Evolutionary conservation across 2,329 filamentous ascomycete genomes (phyloP), one percentile per base, ranked within the genome.

Genomic region (Thyridium curvatum): DNA sequence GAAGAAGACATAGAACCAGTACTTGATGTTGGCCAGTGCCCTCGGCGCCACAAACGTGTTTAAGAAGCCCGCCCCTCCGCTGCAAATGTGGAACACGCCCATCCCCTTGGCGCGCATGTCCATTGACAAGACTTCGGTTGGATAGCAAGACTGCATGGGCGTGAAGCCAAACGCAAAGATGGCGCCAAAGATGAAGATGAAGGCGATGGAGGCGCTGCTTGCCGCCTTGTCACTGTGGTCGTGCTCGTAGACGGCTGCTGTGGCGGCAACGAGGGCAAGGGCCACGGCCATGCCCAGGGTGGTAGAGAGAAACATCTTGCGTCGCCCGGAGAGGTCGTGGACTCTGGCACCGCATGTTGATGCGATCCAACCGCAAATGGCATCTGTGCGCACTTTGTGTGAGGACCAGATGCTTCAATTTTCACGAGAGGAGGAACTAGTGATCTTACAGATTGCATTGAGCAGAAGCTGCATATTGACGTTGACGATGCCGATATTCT

Each of bases 1-100:
- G 59, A 82, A 83, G 61, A 81, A 79, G 34, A 81, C 66, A 68
- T 79, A 82, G 41, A 83, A 74, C 58, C 89, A 75, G 58, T 82
- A 71, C 74, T 77, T 82, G 57, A 80, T 71, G 38, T 68, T 60
- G 14, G 72, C 72, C 34, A 82, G 60, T 39, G 71, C 66, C 36
- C 76, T 63, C 71, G 79, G 81, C 8, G 78, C 79, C 41, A 79
- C 62, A 51, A 74, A 74, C 64, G 83, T 83, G 50, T 73, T 78
- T 64, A 78, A 72, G 58, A 71, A 26, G 21, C 21, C 21, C 21
- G 21, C 21, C 6, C 21, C 21, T 26, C 21, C 21, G 10, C 21
- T 26, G 21, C 21, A 26, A 10, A 26, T 26, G 21, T 26, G 21
- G 21, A 26, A 26, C 21, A 26, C 74, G 44, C 13, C 36, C 13